Evolutionary conservation across 495 filamentous ascomycete species (phyloP).

Genomic region (Penicillium samsonianum): DNA sequence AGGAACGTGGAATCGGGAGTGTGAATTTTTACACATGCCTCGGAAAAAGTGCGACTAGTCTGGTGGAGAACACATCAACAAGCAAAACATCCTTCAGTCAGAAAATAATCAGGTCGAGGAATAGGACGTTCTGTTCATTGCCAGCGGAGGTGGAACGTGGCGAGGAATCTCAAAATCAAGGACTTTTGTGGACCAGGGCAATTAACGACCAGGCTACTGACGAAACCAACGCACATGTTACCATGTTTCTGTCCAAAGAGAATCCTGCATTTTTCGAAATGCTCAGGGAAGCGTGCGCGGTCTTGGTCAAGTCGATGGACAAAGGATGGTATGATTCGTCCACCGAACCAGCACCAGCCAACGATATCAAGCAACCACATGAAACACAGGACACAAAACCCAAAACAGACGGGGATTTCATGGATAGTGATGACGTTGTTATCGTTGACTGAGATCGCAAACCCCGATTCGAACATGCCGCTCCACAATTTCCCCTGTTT

Average conservation of each 20-base stretch:
- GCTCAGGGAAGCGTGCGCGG: slow-evolving; percentile 63
- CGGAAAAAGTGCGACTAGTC: slow-evolving; percentile 57
- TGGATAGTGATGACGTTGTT: slow-evolving; percentile 44
- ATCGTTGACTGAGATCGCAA: slow-evolving; percentile 34
- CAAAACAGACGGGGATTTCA: slow-evolving; percentile 28
- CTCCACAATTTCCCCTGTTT: background rate
- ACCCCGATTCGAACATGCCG: background rate
- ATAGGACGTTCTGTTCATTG: slow-evolving; percentile 83
- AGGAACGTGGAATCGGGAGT: slow-evolving; percentile 62
- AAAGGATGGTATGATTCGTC: slow-evolving; percentile 42
- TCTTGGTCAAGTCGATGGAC: slow-evolving; percentile 53
- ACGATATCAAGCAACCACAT: slow-evolving; percentile 13
- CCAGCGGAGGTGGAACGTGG: slow-evolving; percentile 57
- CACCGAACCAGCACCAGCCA: slow-evolving; percentile 27
- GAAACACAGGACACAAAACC: slow-evolving; percentile 7
- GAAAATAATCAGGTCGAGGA: slow-evolving; percentile 46
- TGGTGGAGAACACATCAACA: slow-evolving; percentile 34
- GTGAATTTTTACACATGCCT: slow-evolving; percentile 82
- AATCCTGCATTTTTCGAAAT: slow-evolving; percentile 79
- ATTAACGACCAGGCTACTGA: slow-evolving; percentile 77
- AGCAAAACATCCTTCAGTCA: slow-evolving; percentile 39
- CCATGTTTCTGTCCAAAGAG: slow-evolving; percentile 79
- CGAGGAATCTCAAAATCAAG: slow-evolving; percentile 27
- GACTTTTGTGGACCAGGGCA: slow-evolving; percentile 61
- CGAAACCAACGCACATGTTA: slow-evolving; percentile 80